Evolutionary conservation across 1,284 basidiomycete genomes (phyloP), one percentile per base, ranked within the genome.

Genomic region (Tremellales sp.): DNA sequence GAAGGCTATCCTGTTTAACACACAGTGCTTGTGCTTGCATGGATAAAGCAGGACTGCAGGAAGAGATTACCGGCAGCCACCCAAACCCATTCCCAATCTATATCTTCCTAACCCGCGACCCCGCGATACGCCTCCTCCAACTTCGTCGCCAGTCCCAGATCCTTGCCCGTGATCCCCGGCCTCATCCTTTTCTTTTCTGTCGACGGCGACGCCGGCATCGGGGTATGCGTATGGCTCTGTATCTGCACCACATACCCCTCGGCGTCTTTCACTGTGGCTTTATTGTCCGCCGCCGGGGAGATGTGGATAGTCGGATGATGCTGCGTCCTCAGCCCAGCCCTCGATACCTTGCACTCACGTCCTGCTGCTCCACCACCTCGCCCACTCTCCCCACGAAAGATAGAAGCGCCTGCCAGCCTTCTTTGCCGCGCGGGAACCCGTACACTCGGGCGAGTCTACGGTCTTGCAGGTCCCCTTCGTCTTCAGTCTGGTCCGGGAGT

Each of bases 211-310:
- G 58, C 58, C 5, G 66, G 61, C 33, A 68, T 31, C 3, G 68
- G 68, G 36, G 68, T 68, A 51, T 70, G 68, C 4, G 68, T 70
- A 45, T 66, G 60, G 14, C 61, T 67, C 1, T 62, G 55, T 3
- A 70, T 27, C 36, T 61, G 54, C 12, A 70, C 37, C 9, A 66
- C 44, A 43, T 68, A 68, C 5, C 56, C 58, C 10, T 31, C 13
- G 8, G 31, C 8, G 5, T 40, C 38, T 16, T 16, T 10, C 9
- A 10, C 8, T 10, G 48, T 36, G 8, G 53, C 33, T 2, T 27
- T 39, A 12, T 61, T 58, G 43, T 68, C 61, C 18, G 50, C 25
- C 26, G 50, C 43, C 3, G 68, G 60, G 5, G 50, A 51, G 6
- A 67, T 54, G 14, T 48, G 43, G 13, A 68, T 57, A 0, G 47